A percentile compares a stretch with the other conserved stretches of the same genome.
These are phyloP conservation scores for Primulina tabacum DNA, from an alignment of 257 asterid genomes.

Conservation along the genomic window DNA sequence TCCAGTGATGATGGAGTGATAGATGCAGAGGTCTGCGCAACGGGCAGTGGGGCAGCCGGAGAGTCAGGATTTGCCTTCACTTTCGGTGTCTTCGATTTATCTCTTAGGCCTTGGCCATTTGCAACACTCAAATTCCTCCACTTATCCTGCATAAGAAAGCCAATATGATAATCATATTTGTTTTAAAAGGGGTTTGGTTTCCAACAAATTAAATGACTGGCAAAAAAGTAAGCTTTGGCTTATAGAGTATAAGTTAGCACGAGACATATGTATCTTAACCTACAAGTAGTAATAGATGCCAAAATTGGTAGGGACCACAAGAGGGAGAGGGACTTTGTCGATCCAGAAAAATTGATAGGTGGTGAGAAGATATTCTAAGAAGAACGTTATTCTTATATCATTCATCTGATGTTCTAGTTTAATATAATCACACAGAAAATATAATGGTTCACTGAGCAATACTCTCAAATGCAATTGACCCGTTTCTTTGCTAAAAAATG, in stretches of 20 bases:
- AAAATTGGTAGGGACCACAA: neutral
- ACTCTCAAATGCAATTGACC: neutral
- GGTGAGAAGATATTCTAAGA: neutral
- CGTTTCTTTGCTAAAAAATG: neutral
- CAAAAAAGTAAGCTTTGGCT: neutral
- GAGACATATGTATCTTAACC: neutral
- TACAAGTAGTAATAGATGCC: neutral
- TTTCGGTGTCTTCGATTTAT: conserved; percentile 54
- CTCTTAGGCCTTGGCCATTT: conserved; percentile 61
- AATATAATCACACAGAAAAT: neutral
- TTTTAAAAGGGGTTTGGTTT: neutral
- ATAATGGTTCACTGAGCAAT: neutral
- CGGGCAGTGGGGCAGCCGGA: conserved; percentile 42
- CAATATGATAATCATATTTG: neutral
- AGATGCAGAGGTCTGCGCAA: conserved; percentile 33
- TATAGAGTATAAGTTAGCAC: neutral
- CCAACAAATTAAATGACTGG: neutral
- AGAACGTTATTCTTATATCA: neutral
- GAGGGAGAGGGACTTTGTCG: neutral
- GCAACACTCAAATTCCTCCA: conserved; percentile 88
- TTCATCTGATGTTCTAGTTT: neutral
- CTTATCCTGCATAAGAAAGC: conserved; percentile 58
- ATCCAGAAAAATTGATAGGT: neutral
- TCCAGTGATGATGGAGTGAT: conserved; percentile 45
- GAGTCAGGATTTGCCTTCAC: conserved; percentile 45